These are phyloP conservation scores for Gracilariopsis chorda DNA, from an alignment of 23 red algal species.

Conservation along the genomic window DNA sequence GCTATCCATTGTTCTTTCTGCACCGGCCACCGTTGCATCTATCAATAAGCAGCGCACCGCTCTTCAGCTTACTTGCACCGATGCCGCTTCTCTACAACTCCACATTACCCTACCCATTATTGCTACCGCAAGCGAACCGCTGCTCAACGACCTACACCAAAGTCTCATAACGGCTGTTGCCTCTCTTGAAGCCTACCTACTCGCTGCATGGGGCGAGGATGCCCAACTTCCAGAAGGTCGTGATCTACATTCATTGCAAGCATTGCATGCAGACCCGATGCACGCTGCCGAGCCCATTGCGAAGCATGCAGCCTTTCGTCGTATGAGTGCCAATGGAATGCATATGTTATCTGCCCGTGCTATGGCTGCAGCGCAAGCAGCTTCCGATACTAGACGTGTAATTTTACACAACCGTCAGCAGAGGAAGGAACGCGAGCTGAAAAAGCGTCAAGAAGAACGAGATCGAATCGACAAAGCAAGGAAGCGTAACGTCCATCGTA, in stretches of 20 bases:
- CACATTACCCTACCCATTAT: neutral
- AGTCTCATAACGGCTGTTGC: constrained; percentile 15
- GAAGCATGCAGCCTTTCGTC: neutral
- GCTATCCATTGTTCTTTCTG: constrained; percentile 10
- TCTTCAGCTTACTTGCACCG: neutral
- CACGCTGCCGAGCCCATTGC: neutral
- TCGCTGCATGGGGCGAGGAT: neutral
- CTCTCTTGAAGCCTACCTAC: constrained; percentile 5
- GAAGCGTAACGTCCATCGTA: neutral
- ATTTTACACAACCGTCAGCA: neutral
- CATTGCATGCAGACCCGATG: neutral
- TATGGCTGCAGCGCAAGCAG: neutral
- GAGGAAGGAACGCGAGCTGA: neutral
- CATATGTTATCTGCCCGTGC: neutral
- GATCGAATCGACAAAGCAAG: neutral
- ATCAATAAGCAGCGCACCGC: neutral
- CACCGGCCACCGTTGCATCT: neutral
- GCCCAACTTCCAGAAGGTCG: neutral
- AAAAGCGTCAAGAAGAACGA: neutral
- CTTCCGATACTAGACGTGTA: neutral
- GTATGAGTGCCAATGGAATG: neutral
- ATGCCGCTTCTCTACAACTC: neutral
- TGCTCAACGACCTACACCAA: constrained; percentile 2
- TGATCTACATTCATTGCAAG: neutral
- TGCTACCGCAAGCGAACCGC: neutral